phyloP scores from a whole-genome alignment of 1,284 basidiomycete species.

The Sphagnurus paluster region DNA sequence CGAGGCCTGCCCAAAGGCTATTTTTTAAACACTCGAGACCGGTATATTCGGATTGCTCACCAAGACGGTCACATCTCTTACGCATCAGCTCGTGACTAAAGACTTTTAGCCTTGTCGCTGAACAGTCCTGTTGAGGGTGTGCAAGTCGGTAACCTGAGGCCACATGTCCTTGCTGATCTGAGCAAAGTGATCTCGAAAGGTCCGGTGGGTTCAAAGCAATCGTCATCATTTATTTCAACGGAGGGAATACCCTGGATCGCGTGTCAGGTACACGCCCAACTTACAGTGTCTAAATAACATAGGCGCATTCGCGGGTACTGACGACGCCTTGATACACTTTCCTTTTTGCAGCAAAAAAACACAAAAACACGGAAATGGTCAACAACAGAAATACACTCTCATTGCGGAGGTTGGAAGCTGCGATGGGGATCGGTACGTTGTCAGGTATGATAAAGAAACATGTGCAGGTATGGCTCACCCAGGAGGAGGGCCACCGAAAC shows the following conservation, averaged over 20 bases:
- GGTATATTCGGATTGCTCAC: not conserved
- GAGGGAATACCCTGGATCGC: conserved; percentile 9
- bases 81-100: not conserved
- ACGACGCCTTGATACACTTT: conserved; percentile 13
- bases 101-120: too few relatives aligned
- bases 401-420: conserved; percentile 56
- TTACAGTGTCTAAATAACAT: conserved; percentile 16
- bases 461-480: conserved; percentile 56
- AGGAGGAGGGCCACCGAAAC: conserved; percentile 80
- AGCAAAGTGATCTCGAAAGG: conserved; percentile 1
- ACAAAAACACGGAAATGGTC: conserved; percentile 4
- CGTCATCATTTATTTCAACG: conserved; percentile 13
- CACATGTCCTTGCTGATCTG: not conserved
- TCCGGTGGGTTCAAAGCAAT: conserved; percentile 3
- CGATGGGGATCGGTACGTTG: conserved; percentile 4
- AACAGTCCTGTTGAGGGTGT: too few relatives aligned
- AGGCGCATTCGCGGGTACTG: conserved; percentile 11
- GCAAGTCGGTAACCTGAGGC: not conserved
- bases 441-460: not conserved
- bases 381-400: conserved; percentile 17
- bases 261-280: conserved; percentile 15
- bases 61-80: not conserved
- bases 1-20: not conserved
- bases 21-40: not conserved
- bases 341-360: conserved; percentile 12